These are phyloP conservation scores for Myrmaecium sp. DNA, from an alignment of 2,329 filamentous ascomycete genomes.

Conservation along the genomic window DNA sequence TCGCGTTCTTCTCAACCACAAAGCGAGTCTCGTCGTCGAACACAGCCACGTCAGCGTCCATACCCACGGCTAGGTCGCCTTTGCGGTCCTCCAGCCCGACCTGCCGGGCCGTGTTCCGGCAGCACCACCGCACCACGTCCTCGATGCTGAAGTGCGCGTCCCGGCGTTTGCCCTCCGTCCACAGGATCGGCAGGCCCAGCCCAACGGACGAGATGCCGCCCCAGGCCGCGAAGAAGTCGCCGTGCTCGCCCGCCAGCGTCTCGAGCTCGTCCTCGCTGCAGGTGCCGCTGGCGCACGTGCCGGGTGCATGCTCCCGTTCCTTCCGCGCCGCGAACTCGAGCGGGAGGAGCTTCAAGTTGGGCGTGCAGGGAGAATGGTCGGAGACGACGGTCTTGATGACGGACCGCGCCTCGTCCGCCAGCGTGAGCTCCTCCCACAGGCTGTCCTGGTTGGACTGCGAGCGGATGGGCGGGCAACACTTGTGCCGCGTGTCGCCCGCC, in stretches of 20 bases:
- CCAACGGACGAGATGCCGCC: conserved; percentile 91
- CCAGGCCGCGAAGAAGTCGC: conserved; percentile 94
- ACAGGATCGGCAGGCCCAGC: conserved; percentile 76
- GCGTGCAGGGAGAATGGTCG: conserved; percentile 92
- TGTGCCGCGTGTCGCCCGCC: conserved; percentile 78
- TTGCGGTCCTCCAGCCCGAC: conserved; percentile 70
- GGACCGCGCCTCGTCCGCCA: conserved; percentile 41
- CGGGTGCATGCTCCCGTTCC: too few relatives aligned
- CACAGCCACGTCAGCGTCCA: conserved; percentile 81
- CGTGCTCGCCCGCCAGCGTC: conserved; percentile 30
- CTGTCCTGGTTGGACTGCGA: conserved; percentile 64
- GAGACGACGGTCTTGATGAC: conserved; percentile 86
- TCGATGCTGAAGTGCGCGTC: conserved; percentile 41
- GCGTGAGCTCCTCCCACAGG: conserved; percentile 66
- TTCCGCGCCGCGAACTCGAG: conserved; percentile 40
- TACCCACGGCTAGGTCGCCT: conserved; percentile 62
- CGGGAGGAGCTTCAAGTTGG: conserved; percentile 79
- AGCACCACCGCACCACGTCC: conserved; percentile 75
- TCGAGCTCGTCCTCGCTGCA: conserved; percentile 14
- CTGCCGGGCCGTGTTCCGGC: conserved; percentile 70
- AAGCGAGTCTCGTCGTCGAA: conserved; percentile 78
- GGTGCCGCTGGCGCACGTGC: conserved; percentile 11
- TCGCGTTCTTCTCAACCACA: conserved; percentile 50
- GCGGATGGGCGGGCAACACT: conserved; percentile 88
- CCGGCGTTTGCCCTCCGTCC: conserved; percentile 55